Conservation (phyloP, 169 alveolate genomes). For the Plasmodium ovale region DNA sequence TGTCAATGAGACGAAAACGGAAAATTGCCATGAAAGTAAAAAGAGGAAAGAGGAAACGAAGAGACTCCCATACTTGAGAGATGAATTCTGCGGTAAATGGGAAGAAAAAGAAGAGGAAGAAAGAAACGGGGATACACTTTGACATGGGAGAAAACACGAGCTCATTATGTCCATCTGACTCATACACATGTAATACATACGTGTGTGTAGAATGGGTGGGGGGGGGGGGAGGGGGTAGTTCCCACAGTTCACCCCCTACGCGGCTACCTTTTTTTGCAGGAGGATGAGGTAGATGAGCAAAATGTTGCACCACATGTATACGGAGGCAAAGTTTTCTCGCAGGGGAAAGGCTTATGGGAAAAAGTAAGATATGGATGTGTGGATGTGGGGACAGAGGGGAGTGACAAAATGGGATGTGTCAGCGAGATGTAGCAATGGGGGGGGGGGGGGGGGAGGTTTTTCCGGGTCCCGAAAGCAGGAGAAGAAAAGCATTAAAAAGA, state of each 20-base stretch:
- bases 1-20: slow-evolving; percentile 40
- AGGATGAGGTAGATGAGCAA: slow-evolving; percentile 34
- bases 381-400: not conserved
- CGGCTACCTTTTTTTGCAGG: slow-evolving; percentile 13
- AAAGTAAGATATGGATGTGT: not conserved
- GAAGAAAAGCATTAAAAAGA: slow-evolving; percentile 54
- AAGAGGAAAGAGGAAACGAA: slow-evolving; percentile 24
- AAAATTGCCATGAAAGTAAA: slow-evolving; percentile 64
- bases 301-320: slow-evolving; percentile 60
- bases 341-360: slow-evolving; percentile 36
- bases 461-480: slow-evolving; percentile 50
- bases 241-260: not conserved
- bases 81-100: not conserved
- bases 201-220: not conserved
- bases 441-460: not conserved
- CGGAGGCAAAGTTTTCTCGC: slow-evolving; percentile 72
- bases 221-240: not conserved
- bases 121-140: not conserved
- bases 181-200: not conserved
- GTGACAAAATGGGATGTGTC: not conserved
- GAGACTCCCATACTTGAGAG: not conserved
- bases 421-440: no score
- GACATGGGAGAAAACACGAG: not conserved
- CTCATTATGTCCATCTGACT: not conserved
- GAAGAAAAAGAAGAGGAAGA: not conserved